A percentile compares a stretch with the other conserved stretches of the same genome.
These are phyloP conservation scores for Suhomyces emberorum DNA, from an alignment of 805 yeast species.

Conservation along the genomic window DNA sequence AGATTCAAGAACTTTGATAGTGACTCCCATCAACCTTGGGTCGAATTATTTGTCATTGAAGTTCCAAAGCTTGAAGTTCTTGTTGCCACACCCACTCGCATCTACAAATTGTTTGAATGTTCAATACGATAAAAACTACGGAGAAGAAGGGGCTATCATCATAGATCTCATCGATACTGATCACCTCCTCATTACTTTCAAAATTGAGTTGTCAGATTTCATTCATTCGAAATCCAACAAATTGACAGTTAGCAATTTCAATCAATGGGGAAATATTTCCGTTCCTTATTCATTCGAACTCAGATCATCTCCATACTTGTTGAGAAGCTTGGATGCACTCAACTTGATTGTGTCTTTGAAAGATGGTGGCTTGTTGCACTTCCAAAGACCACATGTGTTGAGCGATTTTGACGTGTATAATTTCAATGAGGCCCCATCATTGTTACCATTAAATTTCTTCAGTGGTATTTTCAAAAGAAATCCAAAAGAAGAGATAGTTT, in stretches of 20 bases:
- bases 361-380: slow-evolving; percentile 75
- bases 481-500: slow-evolving; percentile 15
- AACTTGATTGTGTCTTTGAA: slow-evolving; percentile 56
- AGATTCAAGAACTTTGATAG: slow-evolving; percentile 27
- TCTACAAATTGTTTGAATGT: slow-evolving; percentile 11
- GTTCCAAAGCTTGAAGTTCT: slow-evolving; percentile 31
- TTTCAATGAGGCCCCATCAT: slow-evolving; percentile 49
- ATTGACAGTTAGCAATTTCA: slow-evolving; percentile 28
- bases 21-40: slow-evolving; percentile 40
- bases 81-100: slow-evolving; percentile 20
- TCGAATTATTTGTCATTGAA: slow-evolving; percentile 29
- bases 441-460: slow-evolving; percentile 28
- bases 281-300: slow-evolving; percentile 59
- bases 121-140: slow-evolving; percentile 16
- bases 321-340: slow-evolving; percentile 44
- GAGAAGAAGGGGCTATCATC: slow-evolving; percentile 29
- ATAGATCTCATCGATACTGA: slow-evolving; percentile 53
- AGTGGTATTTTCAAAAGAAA: slow-evolving; percentile 17
- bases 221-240: slow-evolving; percentile 7
- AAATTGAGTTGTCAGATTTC: slow-evolving; percentile 45
- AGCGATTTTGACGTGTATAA: slow-evolving; percentile 40
- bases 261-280: slow-evolving; percentile 64
- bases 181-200: slow-evolving; percentile 51
- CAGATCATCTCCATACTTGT: slow-evolving; percentile 46
- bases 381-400: slow-evolving; percentile 33